Evolutionary conservation across 73 alveolate species (phyloP), one percentile per base, ranked within the genome.

Genomic region (Paramecium sexaurelia): DNA sequence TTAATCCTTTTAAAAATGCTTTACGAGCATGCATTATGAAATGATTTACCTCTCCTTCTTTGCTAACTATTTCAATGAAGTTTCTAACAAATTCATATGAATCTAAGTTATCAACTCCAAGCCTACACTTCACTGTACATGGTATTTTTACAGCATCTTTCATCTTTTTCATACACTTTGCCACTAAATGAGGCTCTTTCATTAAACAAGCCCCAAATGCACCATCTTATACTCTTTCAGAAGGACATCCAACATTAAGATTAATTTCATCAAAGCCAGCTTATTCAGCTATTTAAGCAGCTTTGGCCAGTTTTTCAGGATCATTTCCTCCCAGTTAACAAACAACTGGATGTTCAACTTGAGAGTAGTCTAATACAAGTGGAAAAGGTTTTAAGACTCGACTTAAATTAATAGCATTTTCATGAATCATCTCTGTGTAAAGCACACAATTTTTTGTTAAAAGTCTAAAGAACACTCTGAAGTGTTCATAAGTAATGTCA

Each of bases 161-260:
- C 97, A 96, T 95, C 68, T 75, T 94, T 75, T 94, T 87, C 35
- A 95, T 94, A 47, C 96, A 90, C 45, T 95, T 84, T 15, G 98
- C 98, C 1, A 97, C 99, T 24, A 95, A 93, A 41, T 91, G 93
- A 7, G 99, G 99, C 33, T 98, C 99, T 55, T 93, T 94, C 99
- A 98, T 98, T 55, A 98, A 94, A 11, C 95, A 94, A 37, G 99
- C 99, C 0, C 99, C 99, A 85, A 98, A 98, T 51, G 95, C 93
- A 7, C 99, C 98, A 51, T 95, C 99, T 78, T 95, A 87, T 36
- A 98, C 99, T 83, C 93, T 94, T 69, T 92, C 95, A 33, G 98
- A 92, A 27, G 99, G 99, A 66, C 99, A 98, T 32, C 99, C 99
- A 83, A 99, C 98, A 92, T 98, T 98, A 51, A 98, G 86, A 85